phyloP scores from a whole-genome alignment of 257 asterid species.

The Rehmannia glutinosa region DNA sequence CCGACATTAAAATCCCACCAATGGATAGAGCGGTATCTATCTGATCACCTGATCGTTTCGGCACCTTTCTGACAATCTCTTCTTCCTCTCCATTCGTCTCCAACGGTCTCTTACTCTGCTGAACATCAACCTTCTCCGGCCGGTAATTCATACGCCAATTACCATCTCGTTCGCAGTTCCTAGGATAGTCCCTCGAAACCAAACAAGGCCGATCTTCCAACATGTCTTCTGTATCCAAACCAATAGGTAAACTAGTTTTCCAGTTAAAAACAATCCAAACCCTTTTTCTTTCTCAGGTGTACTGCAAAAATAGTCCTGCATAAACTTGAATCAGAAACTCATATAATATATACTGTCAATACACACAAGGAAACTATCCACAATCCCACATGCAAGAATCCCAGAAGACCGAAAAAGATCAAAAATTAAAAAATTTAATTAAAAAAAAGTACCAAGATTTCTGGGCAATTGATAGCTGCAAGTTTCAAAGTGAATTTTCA shows the following conservation, averaged over 20 bases:
- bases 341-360: no score
- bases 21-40: slow-evolving; percentile 36
- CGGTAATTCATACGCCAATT: slow-evolving; percentile 42
- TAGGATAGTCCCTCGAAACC: slow-evolving; percentile 48
- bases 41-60: slow-evolving; percentile 23
- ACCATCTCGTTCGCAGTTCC: slow-evolving; percentile 38
- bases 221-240: slow-evolving; percentile 43
- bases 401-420: neutral
- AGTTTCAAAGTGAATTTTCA: neutral
- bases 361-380: no score
- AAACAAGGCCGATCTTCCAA: slow-evolving; percentile 55
- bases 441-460: no score
- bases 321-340: slow-evolving; percentile 16
- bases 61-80: neutral
- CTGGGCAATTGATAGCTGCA: neutral
- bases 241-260: slow-evolving; percentile 17
- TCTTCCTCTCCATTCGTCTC: slow-evolving; percentile 46
- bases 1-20: slow-evolving; percentile 27
- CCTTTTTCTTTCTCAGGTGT: slow-evolving; percentile 15
- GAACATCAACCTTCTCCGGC: slow-evolving; percentile 32
- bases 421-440: no score
- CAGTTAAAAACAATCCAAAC: slow-evolving; percentile 15
- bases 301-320: slow-evolving; percentile 32
- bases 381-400: slow-evolving; percentile 9
- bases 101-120: slow-evolving; percentile 38